A percentile compares a stretch with the other conserved stretches of the same genome.
phyloP scores from a whole-genome alignment of 768 basidiomycete species.

The Collybia nuda region DNA sequence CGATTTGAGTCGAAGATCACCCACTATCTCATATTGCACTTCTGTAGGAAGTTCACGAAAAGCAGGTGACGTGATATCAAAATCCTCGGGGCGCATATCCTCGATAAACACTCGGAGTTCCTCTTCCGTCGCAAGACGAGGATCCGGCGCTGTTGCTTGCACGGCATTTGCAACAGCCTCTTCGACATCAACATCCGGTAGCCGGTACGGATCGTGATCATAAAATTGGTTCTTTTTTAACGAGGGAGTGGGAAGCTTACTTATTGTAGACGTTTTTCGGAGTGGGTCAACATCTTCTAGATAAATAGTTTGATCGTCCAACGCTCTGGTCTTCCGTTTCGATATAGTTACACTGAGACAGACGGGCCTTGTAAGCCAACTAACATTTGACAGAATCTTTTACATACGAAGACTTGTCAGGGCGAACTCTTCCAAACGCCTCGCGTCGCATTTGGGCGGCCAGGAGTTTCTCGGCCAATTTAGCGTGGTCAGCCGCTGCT shows the following conservation, averaged over 20 bases:
- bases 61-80: constrained; percentile 86
- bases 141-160: constrained; percentile 68
- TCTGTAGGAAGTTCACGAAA: constrained; percentile 94
- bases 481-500: constrained; percentile 81
- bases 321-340: constrained; percentile 48
- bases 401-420: constrained; percentile 35
- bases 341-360: constrained; percentile 26
- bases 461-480: constrained; percentile 87
- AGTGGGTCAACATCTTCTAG: constrained; percentile 78
- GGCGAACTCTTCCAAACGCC: constrained; percentile 67
- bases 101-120: constrained; percentile 93
- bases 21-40: constrained; percentile 97
- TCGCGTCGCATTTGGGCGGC: constrained; percentile 92
- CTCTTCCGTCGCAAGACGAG: constrained; percentile 93
- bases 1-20: constrained; percentile 91
- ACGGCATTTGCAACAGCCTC: constrained; percentile 63
- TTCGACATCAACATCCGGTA: constrained; percentile 81
- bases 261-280: constrained; percentile 51
- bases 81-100: constrained; percentile 93
- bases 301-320: constrained; percentile 77
- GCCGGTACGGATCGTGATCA: constrained; percentile 89
- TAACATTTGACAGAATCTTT: too few relatives aligned
- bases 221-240: constrained; percentile 63
- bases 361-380: not conserved
- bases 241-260: constrained; percentile 41